Percentiles rank a stretch among this genome's conserved stretches.
Evolutionary conservation across 1,139 yeast genomes (phyloP).

Genomic region (Geotrichum citri-aurantii): DNA sequence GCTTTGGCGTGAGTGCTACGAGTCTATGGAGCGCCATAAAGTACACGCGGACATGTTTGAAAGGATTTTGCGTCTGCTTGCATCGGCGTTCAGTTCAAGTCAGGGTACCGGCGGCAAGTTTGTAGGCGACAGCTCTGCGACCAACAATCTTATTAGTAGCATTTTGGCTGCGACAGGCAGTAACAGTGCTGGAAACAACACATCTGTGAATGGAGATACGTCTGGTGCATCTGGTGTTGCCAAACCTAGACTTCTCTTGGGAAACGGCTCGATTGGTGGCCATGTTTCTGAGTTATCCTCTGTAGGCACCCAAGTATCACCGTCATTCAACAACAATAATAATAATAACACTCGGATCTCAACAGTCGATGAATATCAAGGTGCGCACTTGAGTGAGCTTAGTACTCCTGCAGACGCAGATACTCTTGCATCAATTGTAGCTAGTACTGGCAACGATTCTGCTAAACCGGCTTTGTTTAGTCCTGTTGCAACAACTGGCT

Average conservation of each 20-base stretch:
- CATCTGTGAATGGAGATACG: background rate
- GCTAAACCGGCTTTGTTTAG: background rate
- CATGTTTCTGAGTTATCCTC: background rate
- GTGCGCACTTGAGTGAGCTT: background rate
- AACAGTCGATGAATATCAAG: background rate
- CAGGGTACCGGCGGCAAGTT: conserved; percentile 27
- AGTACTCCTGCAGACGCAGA: conserved; percentile 17
- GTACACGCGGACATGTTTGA: conserved; percentile 84
- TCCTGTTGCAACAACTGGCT: conserved; percentile 2
- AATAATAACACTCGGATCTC: background rate
- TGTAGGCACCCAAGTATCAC: background rate
- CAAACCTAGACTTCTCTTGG: background rate
- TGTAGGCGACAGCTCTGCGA: conserved; percentile 27
- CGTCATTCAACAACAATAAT: background rate
- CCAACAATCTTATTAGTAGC: background rate
- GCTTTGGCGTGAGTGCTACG: conserved; percentile 82
- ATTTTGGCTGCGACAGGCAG: background rate
- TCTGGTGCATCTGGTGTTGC: background rate
- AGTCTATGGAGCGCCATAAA: conserved; percentile 78
- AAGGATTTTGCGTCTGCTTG: conserved; percentile 78
- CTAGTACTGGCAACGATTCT: background rate
- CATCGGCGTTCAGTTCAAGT: conserved; percentile 53
- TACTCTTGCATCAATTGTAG: conserved; percentile 5
- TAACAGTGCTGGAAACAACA: background rate
- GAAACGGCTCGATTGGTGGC: background rate